phyloP scores from a whole-genome alignment of 192 early-diverging fungal species.

The Coemansia sp. region DNA sequence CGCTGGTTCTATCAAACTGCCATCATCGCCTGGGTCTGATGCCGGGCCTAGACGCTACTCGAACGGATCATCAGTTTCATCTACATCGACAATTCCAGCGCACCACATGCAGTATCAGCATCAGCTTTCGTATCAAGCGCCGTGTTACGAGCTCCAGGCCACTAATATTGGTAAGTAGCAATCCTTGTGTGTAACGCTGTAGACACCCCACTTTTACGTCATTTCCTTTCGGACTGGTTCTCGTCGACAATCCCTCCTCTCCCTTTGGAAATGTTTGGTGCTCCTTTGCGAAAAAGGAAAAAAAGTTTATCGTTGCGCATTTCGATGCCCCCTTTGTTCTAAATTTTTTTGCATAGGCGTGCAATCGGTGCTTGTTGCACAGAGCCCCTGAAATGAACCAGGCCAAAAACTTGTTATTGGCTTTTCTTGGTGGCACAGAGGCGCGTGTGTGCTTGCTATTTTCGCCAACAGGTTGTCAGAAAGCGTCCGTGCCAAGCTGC shows the following conservation, averaged over 20 bases:
- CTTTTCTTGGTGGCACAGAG: neutral
- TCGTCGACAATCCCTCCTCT: neutral
- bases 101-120: neutral
- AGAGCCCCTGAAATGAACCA: neutral
- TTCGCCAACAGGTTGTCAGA: slow-evolving; percentile 1
- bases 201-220: slow-evolving; percentile 3
- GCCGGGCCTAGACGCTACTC: slow-evolving; percentile 31
- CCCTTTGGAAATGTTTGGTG: neutral
- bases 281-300: neutral
- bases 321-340: neutral
- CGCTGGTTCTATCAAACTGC: slow-evolving; percentile 26
- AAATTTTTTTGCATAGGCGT: neutral
- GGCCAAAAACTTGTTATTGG: neutral
- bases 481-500: slow-evolving; percentile 11
- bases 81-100: slow-evolving; percentile 18
- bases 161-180: slow-evolving; percentile 3
- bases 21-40: neutral
- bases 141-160: slow-evolving; percentile 3
- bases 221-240: neutral
- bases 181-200: slow-evolving; percentile 9
- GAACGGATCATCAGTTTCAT: slow-evolving; percentile 30
- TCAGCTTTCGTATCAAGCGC: neutral
- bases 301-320: neutral
- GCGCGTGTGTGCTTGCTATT: neutral
- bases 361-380: neutral